A percentile compares a stretch with the other conserved stretches of the same genome.
Conservation (phyloP, 495 filamentous ascomycete genomes). For the Bacidia rubella region DNA sequence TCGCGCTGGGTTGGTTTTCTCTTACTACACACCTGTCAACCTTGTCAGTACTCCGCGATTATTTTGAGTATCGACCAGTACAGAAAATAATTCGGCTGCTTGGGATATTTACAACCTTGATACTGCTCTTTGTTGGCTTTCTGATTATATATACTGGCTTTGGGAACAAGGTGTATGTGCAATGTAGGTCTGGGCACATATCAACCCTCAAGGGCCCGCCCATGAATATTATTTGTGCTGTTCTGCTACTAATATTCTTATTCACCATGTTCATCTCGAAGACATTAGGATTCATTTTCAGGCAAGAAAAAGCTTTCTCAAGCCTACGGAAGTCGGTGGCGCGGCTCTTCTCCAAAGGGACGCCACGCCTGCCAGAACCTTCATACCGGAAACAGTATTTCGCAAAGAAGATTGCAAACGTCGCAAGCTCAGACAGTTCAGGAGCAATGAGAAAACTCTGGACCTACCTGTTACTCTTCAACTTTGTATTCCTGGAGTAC, state of each 20-base stretch:
- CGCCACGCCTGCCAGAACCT: neutral
- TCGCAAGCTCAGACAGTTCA: neutral
- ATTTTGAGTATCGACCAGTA: neutral
- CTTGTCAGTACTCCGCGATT: slow-evolving; percentile 20
- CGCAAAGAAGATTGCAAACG: neutral
- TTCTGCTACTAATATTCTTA: no score
- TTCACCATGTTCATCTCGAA: no score
- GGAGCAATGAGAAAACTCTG: neutral
- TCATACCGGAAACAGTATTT: neutral
- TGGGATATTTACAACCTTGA: neutral
- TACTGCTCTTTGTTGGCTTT: neutral
- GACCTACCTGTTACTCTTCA: neutral
- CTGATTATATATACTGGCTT: no score
- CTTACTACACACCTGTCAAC: slow-evolving; percentile 25
- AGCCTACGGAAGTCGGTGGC: no score
- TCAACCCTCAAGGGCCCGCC: no score
- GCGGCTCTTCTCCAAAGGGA: neutral
- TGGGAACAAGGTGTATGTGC: no score
- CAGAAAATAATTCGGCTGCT: neutral
- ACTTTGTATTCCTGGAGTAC: neutral
- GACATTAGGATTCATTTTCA: no score
- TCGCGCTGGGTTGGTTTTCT: slow-evolving; percentile 28
- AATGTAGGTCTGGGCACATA: no score
- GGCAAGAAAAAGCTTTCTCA: no score
- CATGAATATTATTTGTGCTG: no score